Base-by-base conservation (phyloP, 1,284 basidiomycete genomes). In the Chiua sp. region DNA sequence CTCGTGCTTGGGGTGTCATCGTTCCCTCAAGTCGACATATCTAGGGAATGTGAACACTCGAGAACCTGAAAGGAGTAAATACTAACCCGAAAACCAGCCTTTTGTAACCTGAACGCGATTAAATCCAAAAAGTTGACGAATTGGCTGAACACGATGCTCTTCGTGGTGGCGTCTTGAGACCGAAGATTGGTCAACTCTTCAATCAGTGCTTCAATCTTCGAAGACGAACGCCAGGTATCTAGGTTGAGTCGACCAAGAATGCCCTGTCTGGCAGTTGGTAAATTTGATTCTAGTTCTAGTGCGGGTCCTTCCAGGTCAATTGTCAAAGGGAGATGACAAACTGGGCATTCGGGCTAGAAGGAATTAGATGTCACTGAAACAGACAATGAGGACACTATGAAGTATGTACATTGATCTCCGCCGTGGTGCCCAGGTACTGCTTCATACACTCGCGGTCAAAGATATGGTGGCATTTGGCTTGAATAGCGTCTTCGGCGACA, bases 171-270 rank as follows among this genome's bases (percentile, higher is more conserved):
- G 74, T 98, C 94, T 71, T 96, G 87, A 61, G 83, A 77, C 28
- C 95, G 83, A 48, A 98, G 82, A 73, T 92, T 93, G 71, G 85
- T 90, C 54, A 99, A 79, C 78, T 99, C 97, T 75, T 99, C 98
- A 3, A 99, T 83, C 1, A 99, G 82, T 3, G 98, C 97, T 74
- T 99, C 98, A 55, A 99, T 95, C 82, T 99, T 99, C 13, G 96
- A 92, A 39, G 94, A 96, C 6, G 95, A 98, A 48, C 94, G 86
- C 95, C 96, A 98, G 62, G 89, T 87, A 67, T 93, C 87, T 48
- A 98, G 80, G 72, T 98, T 88, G 22, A 99, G 82, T 7, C 96
- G 86, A 37, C 94, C 92, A 7, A 99, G 85, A 59, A 99, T 98
- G 46, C 98, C 98, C 75, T 99, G 97, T 39, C 94, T 87, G 37